These are phyloP conservation scores for Myxozyma udenii DNA, from an alignment of 805 yeast species.

Conservation along the genomic window DNA sequence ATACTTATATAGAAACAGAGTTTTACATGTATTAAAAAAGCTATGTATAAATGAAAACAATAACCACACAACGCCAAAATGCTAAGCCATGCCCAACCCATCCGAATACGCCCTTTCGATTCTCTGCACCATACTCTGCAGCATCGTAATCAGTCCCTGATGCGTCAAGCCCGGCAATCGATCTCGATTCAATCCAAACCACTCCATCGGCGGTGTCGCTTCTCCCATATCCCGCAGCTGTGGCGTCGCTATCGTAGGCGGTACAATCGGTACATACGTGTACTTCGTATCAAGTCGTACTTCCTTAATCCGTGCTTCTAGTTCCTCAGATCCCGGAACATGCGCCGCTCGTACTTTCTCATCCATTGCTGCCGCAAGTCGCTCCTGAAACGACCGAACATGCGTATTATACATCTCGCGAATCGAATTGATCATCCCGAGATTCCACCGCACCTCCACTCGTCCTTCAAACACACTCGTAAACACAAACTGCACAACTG, in stretches of 20 bases:
- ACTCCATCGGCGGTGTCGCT: slow-evolving; percentile 96
- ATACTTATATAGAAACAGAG: no score
- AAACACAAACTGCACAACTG: slow-evolving; percentile 62
- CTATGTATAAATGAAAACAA: no score
- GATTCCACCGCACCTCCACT: slow-evolving; percentile 89
- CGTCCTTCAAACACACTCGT: slow-evolving; percentile 79
- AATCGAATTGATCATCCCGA: slow-evolving; percentile 85
- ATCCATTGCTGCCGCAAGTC: slow-evolving; percentile 45
- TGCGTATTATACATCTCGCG: slow-evolving; percentile 91
- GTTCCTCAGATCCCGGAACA: slow-evolving; percentile 33
- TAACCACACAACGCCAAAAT: no score
- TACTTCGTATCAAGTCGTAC: slow-evolving; percentile 47
- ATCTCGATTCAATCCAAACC: slow-evolving; percentile 92
- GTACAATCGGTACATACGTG: slow-evolving; percentile 60
- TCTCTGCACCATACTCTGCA: slow-evolving; percentile 70
- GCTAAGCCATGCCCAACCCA: not conserved
- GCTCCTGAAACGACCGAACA: slow-evolving; percentile 63
- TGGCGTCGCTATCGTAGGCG: slow-evolving; percentile 85
- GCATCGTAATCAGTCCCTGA: slow-evolving; percentile 65
- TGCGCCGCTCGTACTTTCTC: not conserved
- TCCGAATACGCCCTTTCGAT: not conserved
- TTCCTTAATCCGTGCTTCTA: slow-evolving; percentile 47
- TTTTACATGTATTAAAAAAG: no score
- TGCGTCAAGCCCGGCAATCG: slow-evolving; percentile 85
- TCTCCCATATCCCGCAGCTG: slow-evolving; percentile 87